A percentile compares a stretch with the other conserved stretches of the same genome.
phyloP scores from a whole-genome alignment of 2,329 filamentous ascomycete genomes.

The Fusarium citri region DNA sequence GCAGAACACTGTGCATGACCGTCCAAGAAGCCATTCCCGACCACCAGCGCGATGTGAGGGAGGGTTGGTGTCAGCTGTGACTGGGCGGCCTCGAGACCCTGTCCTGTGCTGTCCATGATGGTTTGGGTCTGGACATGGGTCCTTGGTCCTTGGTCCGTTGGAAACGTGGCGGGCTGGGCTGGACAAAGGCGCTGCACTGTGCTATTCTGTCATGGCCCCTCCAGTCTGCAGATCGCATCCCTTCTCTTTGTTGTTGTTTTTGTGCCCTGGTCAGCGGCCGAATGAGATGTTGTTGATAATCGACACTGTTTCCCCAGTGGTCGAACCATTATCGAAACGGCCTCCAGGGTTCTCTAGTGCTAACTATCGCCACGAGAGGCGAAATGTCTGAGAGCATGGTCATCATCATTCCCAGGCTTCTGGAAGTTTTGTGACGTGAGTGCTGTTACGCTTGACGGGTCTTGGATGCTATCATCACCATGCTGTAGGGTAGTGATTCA shows the following conservation, averaged over 20 bases:
- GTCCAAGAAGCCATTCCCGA: constrained; percentile 34
- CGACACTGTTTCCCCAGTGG: constrained; percentile 28
- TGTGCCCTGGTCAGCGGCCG: constrained; percentile 28
- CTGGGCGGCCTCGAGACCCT: constrained; percentile 40
- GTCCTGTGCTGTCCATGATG: constrained; percentile 23
- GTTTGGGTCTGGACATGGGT: constrained; percentile 36
- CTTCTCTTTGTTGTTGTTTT: constrained; percentile 17
- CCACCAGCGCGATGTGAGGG: constrained; percentile 30
- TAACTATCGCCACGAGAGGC: constrained; percentile 33
- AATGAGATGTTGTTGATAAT: constrained; percentile 31
- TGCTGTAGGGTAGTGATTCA: constrained; percentile 29
- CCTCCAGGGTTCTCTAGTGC: constrained; percentile 8
- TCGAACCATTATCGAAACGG: constrained; percentile 23
- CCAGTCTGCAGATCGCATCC: constrained; percentile 37
- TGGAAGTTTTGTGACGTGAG: constrained; percentile 29
- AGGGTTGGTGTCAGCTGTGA: constrained; percentile 41
- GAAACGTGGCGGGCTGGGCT: constrained; percentile 46
- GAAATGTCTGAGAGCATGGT: constrained; percentile 18
- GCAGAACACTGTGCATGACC: constrained; percentile 36
- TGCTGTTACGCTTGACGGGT: neutral
- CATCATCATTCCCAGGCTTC: constrained; percentile 25
- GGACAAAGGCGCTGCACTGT: constrained; percentile 36
- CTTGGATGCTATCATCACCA: neutral
- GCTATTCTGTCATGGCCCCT: constrained; percentile 32
- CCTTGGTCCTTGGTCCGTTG: constrained; percentile 22